Conservation (phyloP, 495 filamentous ascomycete species). For the Trypethelium eluteriae region DNA sequence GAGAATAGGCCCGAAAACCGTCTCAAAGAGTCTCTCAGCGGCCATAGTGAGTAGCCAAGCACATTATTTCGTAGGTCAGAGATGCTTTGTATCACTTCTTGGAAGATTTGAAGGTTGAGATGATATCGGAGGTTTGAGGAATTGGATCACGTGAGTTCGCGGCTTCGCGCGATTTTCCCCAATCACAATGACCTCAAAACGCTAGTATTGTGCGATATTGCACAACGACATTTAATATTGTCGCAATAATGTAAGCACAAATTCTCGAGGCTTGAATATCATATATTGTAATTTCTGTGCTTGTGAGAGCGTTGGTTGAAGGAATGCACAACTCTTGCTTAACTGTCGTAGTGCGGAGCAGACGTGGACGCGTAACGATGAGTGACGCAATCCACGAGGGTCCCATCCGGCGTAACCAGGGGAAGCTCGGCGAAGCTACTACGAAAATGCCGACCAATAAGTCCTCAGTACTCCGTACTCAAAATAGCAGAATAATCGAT, state of each 20-base stretch:
- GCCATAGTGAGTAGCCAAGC: not conserved
- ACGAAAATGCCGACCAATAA: not conserved
- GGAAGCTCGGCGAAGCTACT: not conserved
- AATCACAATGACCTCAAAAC: not conserved
- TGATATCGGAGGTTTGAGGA: not conserved
- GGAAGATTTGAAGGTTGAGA: not conserved
- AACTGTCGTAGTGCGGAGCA: not conserved
- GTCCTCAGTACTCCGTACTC: not conserved
- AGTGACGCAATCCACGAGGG: not conserved
- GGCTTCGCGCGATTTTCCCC: not conserved
- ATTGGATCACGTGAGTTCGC: not conserved
- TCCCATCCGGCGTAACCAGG: slow-evolving; percentile 1
- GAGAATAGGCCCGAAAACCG: slow-evolving; percentile 4
- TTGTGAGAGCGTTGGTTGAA: not conserved
- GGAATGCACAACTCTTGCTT: not conserved
- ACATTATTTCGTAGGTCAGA: not conserved
- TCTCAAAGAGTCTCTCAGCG: not conserved
- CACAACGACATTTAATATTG: not conserved
- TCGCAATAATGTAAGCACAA: not conserved
- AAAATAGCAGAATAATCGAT: not conserved
- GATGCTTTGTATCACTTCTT: not conserved
- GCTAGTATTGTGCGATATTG: not conserved
- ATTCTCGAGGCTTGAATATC: not conserved
- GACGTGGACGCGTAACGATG: not conserved
- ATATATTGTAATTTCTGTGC: not conserved